Base-by-base conservation (phyloP, 352 stramenopile species). In the Thraustochytrium aureum region DNA sequence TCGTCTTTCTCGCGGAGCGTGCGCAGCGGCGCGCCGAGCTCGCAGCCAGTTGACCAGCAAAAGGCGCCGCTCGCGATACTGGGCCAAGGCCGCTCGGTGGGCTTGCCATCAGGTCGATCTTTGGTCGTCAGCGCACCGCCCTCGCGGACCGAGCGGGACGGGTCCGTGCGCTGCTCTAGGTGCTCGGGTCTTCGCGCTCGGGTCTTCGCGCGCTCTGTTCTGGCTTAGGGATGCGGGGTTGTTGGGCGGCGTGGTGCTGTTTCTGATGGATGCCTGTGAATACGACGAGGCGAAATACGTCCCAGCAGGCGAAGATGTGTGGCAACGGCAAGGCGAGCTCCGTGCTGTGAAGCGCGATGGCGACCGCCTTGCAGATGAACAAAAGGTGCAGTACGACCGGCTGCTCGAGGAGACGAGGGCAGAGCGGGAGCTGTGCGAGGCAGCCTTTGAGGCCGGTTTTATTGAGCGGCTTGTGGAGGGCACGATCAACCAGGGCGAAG, bases 391-490 rank as follows among this genome's bases (percentile, higher is more conserved):
- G 54, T 79, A 79, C 42, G 52, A 35, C 17, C 7, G 17, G 22
- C 17, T 79, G n/a, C 50, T 79, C 14, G 59, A 67, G 41, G 69
- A 45, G 56, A 56, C 52, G 20, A 38, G 52, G 32, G 50, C 32
- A n/a, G 69, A 79, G 22, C 69, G 69, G 10, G 14, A 47, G 30
- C 35, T 79, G 33, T 72, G 47, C 50, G 54, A 64, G 6, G 69
- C 69, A 17, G 64, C 64, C 33, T 74, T 74, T 35, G 41, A 41
- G 20, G 64, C 64, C 6, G 64, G 64, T n/a, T 74, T 74, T 37
- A 61, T 74, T 30, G 64, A 74, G 26, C 39, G 47, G 30, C 7
- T 54, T 12, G 47, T 61, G 22, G 64, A 74, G 43, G 47, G 22
- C 20, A 74, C 64, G 4, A 33, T 74, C n/a, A 61, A 54, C 47